Evolutionary conservation across 768 basidiomycete genomes (phyloP).

Genomic region (Sporobolomyces pararoseus): DNA sequence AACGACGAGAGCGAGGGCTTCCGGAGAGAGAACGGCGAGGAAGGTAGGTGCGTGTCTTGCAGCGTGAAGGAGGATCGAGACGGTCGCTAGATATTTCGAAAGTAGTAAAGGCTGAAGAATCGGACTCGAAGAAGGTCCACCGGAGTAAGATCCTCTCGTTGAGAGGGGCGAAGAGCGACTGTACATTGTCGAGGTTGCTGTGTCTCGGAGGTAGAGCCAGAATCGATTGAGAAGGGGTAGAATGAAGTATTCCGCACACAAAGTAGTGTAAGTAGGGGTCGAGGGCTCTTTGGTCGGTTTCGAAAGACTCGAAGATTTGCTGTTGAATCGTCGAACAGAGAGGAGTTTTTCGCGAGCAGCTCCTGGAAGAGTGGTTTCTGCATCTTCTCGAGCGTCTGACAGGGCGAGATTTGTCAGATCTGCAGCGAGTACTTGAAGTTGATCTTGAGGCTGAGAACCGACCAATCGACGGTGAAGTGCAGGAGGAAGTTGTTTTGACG

Average conservation of each 20-base stretch:
- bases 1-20: slow-evolving; percentile 75
- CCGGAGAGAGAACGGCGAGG: slow-evolving; percentile 74
- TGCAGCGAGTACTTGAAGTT: slow-evolving; percentile 62
- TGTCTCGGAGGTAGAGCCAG: slow-evolving; percentile 87
- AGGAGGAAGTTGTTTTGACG: slow-evolving; percentile 73
- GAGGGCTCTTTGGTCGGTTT: neutral
- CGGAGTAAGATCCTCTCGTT: slow-evolving; percentile 38
- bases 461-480: slow-evolving; percentile 68
- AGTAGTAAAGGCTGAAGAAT: slow-evolving; percentile 74
- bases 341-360: slow-evolving; percentile 71
- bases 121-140: slow-evolving; percentile 73
- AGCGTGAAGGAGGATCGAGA: slow-evolving; percentile 76
- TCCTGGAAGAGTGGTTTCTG: slow-evolving; percentile 59
- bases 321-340: slow-evolving; percentile 54
- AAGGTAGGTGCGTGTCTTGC: slow-evolving; percentile 75
- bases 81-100: slow-evolving; percentile 67
- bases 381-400: slow-evolving; percentile 59
- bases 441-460: slow-evolving; percentile 45
- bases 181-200: slow-evolving; percentile 61
- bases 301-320: slow-evolving; percentile 5
- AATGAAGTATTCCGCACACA: slow-evolving; percentile 84
- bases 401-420: slow-evolving; percentile 64
- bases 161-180: slow-evolving; percentile 50
- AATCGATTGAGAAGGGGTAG: slow-evolving; percentile 88
- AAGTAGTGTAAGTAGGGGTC: slow-evolving; percentile 53